Percentiles rank a stretch among this genome's conserved stretches.
These are phyloP conservation scores for Meripilus lineatus DNA, from an alignment of 1,284 basidiomycete genomes.

Conservation along the genomic window DNA sequence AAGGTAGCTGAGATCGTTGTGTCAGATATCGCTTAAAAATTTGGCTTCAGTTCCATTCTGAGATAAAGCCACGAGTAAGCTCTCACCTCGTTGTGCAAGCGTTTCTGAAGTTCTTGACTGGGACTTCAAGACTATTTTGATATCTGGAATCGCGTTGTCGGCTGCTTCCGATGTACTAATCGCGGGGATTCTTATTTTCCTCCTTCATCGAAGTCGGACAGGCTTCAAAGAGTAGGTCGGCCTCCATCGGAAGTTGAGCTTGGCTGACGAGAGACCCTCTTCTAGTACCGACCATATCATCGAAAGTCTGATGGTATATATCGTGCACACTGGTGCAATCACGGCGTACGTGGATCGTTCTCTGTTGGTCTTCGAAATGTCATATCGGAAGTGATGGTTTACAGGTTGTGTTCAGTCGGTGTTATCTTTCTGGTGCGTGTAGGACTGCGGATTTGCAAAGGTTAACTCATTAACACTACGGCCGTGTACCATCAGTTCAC, in stretches of 20 bases:
- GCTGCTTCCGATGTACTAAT: slow-evolving; percentile 44
- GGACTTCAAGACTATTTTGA: slow-evolving; percentile 40
- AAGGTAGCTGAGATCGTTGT: not conserved
- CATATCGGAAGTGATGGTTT: not conserved
- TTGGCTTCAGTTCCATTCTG: too few species aligned
- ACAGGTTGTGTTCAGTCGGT: not conserved
- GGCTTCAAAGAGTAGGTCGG: slow-evolving; percentile 17
- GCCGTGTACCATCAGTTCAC: slow-evolving; percentile 3
- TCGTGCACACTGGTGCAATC: slow-evolving; percentile 3
- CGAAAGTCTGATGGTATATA: slow-evolving; percentile 2
- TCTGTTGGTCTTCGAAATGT: not conserved
- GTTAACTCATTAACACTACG: not conserved
- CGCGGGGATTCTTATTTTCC: slow-evolving; percentile 39
- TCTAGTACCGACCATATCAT: slow-evolving; percentile 3
- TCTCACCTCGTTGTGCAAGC: too few species aligned
- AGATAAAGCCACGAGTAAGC: too few species aligned
- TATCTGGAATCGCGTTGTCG: slow-evolving; percentile 44
- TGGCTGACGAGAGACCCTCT: not conserved
- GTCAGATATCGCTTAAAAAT: not conserved
- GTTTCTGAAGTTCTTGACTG: not conserved
- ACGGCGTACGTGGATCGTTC: slow-evolving; percentile 7
- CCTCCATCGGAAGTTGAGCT: not conserved
- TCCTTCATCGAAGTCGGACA: slow-evolving; percentile 33
- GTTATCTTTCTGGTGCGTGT: not conserved
- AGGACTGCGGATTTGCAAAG: not conserved